Base-by-base conservation (phyloP, 2,329 filamentous ascomycete genomes). In the Alternaria alternata region DNA sequence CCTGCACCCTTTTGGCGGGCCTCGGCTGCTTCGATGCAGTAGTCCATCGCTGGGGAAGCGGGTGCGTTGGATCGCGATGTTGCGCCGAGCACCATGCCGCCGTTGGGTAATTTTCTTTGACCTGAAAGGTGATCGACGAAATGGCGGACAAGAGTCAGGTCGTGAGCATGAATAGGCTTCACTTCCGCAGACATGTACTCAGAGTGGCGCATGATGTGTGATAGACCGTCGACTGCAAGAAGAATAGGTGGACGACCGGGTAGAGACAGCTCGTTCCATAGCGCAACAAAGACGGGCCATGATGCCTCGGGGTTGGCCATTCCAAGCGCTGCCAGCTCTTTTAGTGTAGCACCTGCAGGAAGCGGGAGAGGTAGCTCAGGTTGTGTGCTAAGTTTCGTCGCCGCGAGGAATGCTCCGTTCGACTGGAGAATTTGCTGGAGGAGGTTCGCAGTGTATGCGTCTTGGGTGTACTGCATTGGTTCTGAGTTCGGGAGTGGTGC, bases 91-190 rank as follows among this genome's bases (percentile, higher is more conserved):
- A 97, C 80, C 61, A 91, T 87, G 59, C 93, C 94, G 64, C 94
- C 94, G 76, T 94, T 94, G 52, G 86, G 81, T 36, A 89, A 78
- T 0, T 77, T 78, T 80, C 74, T 72, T 20, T 61, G 59, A n/a
- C 74, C 76, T 9, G 76, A 76, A 28, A 98, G 84, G 57, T 91
- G 86, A 52, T 91, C 88, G 61, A 91, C 79, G 78, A 96, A 96
- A 67, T 91, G 86, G 57, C 88, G 85, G 53, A 96, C 83, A 22
- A 97, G 83, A 24, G 87, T 84, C 30, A 99, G 85, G 72, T 98
- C 91, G 79, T 96, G 92, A 28, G 93, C 86, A 82, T 99, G 95
- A 64, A 99, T 90, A 14, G 84, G 84, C 63, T 92, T 86, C 70
- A 87, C 91, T 24, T 90, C 83, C 2, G 90, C 83, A 64, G 87